Base-by-base conservation (phyloP, 768 basidiomycete genomes). In the Dictyophora rubrovolvata region DNA sequence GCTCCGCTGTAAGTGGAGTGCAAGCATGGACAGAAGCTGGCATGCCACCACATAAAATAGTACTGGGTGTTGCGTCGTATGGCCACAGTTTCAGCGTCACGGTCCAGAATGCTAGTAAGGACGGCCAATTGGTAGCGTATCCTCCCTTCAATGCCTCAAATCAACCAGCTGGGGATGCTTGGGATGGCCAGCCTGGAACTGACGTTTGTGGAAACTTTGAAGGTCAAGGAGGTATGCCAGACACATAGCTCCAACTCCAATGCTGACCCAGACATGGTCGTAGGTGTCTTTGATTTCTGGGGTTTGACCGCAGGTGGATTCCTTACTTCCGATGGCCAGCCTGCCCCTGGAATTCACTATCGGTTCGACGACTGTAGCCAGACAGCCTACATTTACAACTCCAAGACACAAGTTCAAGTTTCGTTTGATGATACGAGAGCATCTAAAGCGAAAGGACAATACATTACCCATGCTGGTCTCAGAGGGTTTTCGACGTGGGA, bases 401-500 rank as follows among this genome's bases (percentile, higher is more conserved):
- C 75, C 47, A 70, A 71, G 1, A 73, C 74, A 0, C 70, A 81
- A 48, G 70, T 81, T 56, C 75, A 84, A 73, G 75, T 89, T 36
- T 79, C 87, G 1, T 90, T 79, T 63, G 88, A 90, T 59, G 72
- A 86, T 62, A 65, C 80, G 0, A 12, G 21, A 12, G 50, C 50
- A 2, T 51, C 18, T 18, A 77, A 70, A 51, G 75, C 74, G 54
- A 87, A 87, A 71, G 87, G 86, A 8, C 63, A 67, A 1, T 87
- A 77, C 67, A 84, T 88, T 64, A 74, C 75, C 53, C 60, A 68
- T 16, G 69, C 69, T 12, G 79, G 77, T 8, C 69, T 89, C 18
- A 73, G 71, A 59, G 87, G 87, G 2, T 87, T 88, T 67, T 72
- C 81, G 1, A 79, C 85, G 69, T 87, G 86, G 86, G 83, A 88